A percentile compares a stretch with the other conserved stretches of the same genome.
Conservation (phyloP, 208 protist genomes). For the Herpetomonas tarakana region DNA sequence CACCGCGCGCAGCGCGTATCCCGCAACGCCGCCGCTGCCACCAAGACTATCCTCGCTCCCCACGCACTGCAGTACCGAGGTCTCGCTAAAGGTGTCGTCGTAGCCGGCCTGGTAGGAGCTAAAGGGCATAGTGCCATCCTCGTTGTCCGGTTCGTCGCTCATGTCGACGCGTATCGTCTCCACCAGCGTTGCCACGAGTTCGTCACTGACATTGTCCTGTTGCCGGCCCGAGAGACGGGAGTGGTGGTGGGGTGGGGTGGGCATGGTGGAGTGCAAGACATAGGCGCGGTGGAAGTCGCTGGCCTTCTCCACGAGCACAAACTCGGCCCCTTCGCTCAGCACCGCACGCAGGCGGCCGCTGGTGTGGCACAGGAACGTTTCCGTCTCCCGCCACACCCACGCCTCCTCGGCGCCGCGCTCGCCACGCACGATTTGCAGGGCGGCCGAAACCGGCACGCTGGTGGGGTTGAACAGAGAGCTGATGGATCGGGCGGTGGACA, state of each 20-base stretch:
- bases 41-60: background rate
- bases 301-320: conserved; percentile 10
- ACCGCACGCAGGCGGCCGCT: conserved; percentile 5
- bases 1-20: background rate
- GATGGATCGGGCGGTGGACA: conserved; percentile 47
- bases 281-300: conserved; percentile 5
- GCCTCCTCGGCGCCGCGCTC: background rate
- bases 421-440: conserved; percentile 26
- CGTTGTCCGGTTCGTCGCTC: conserved; percentile 7
- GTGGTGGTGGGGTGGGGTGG: background rate
- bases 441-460: background rate
- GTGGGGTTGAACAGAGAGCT: conserved; percentile 37
- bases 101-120: background rate
- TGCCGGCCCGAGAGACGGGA: too few relatives aligned
- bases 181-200: background rate
- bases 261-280: conserved; percentile 8
- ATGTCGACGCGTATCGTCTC: conserved; percentile 5
- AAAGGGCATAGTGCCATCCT: conserved; percentile 5
- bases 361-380: conserved; percentile 12
- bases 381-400: background rate
- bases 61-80: background rate
- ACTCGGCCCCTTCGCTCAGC: conserved; percentile 5
- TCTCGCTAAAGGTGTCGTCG: background rate
- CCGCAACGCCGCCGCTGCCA: background rate
- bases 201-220: too few relatives aligned